Percentiles rank a stretch among this genome's conserved stretches.
Conservation (phyloP, 208 protist species). For the Acanthamoeba lugdunensis region DNA sequence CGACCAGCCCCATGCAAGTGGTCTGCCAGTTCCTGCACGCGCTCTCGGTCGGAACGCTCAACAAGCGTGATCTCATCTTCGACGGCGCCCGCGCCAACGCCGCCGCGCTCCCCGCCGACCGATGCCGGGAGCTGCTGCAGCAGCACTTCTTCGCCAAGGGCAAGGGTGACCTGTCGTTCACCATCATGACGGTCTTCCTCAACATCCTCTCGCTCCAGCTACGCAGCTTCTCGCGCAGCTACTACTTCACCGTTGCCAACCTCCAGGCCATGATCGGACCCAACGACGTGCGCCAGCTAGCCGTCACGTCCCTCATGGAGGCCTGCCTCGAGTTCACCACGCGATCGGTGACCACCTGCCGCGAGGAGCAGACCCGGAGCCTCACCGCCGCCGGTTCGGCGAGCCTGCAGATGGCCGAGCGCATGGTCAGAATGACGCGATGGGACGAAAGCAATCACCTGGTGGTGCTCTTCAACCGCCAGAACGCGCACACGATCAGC, state of each 20-base stretch:
- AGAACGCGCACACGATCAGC: background rate
- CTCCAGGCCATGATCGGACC: background rate
- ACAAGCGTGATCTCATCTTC: slow-evolving; percentile 6
- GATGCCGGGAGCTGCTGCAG: background rate
- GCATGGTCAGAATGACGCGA: background rate
- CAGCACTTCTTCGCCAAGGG: slow-evolving; percentile 11
- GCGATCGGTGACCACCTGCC: slow-evolving; percentile 8
- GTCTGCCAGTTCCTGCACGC: slow-evolving; percentile 4
- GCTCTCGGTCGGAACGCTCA: background rate
- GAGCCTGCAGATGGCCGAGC: background rate
- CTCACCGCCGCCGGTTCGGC: background rate
- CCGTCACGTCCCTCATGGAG: slow-evolving; percentile 33
- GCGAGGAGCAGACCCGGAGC: background rate
- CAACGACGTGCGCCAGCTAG: background rate
- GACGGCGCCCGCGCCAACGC: background rate
- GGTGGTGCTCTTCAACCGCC: slow-evolving; percentile 13
- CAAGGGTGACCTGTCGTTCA: background rate
- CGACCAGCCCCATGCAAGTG: slow-evolving; percentile 1
- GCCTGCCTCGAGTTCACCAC: background rate
- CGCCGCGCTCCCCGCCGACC: background rate
- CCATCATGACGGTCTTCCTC: slow-evolving; percentile 46
- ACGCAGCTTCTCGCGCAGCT: background rate
- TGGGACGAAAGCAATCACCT: background rate
- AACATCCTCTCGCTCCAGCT: slow-evolving; percentile 13
- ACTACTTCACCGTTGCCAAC: background rate